Conservation (phyloP, 164 flowering plant species). For the Kalanchoe fedtschenkoi region DNA sequence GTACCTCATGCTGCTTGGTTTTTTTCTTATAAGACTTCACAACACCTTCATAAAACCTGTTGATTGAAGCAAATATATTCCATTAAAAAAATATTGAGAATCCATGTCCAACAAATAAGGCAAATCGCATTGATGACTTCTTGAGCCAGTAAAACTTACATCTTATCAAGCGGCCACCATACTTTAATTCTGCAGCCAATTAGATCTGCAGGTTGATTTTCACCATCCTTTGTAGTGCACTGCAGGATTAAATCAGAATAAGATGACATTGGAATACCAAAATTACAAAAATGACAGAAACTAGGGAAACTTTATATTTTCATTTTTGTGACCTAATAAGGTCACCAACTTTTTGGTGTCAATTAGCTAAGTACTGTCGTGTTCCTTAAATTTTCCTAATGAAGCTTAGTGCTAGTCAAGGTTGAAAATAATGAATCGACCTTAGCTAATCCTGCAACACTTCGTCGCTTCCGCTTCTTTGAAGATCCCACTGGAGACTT, state of each 20-base stretch:
- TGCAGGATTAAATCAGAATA: conserved; percentile 12
- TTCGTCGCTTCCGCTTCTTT: conserved; percentile 57
- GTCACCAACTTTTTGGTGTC: no score
- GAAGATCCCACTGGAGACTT: conserved; percentile 30
- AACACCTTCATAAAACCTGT: conserved; percentile 87
- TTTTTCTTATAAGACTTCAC: conserved; percentile 66
- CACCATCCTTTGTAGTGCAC: conserved; percentile 48
- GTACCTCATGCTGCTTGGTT: conserved; percentile 70
- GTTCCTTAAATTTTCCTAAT: no score
- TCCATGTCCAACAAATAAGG: not conserved
- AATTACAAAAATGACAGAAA: no score
- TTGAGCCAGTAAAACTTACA: conserved; percentile 36
- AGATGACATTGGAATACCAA: not conserved
- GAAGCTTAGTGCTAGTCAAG: not conserved
- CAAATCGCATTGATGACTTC: not conserved
- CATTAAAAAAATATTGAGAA: not conserved
- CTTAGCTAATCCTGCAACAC: conserved; percentile 67
- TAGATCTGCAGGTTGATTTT: conserved; percentile 33
- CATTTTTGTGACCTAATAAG: no score
- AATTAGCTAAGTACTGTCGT: not conserved
- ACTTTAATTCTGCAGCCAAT: conserved; percentile 78
- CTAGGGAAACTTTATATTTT: no score
- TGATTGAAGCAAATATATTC: not conserved
- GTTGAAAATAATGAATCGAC: conserved; percentile 17
- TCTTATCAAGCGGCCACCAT: conserved; percentile 98